phyloP scores from a whole-genome alignment of 2,329 filamentous ascomycete genomes.

The Paraphaeosphaeria sporulosa region DNA sequence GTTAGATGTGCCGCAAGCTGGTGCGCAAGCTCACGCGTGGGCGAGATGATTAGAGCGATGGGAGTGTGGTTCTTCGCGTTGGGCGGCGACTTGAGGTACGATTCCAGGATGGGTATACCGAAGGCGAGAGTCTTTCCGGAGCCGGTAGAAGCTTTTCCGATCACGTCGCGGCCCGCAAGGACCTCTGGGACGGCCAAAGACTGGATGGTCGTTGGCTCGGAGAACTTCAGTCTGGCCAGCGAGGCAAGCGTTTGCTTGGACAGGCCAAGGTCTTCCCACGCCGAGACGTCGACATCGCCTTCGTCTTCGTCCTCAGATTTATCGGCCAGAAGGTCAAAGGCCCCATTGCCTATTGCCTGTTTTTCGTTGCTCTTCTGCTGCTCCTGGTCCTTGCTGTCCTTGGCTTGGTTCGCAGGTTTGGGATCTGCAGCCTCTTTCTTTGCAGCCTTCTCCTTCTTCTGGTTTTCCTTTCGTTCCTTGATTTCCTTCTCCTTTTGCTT shows the following conservation, averaged over 20 bases:
- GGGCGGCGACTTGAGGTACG: constrained; percentile 67
- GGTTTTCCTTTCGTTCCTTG: constrained; percentile 8
- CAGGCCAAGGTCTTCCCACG: constrained; percentile 78
- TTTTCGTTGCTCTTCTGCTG: constrained; percentile 34
- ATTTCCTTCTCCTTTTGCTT: too few relatives aligned
- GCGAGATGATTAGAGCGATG: constrained; percentile 80
- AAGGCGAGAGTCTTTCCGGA: constrained; percentile 97
- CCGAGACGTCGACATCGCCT: constrained; percentile 73
- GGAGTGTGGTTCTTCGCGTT: constrained; percentile 50
- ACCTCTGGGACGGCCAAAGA: constrained; percentile 80
- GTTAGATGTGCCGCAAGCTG: constrained; percentile 86
- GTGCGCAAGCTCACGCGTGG: constrained; percentile 91
- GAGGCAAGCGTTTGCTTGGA: constrained; percentile 75
- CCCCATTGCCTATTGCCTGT: constrained; percentile 41
- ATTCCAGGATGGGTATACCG: constrained; percentile 89
- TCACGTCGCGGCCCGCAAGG: constrained; percentile 83
- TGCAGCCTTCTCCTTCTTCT: constrained; percentile 31
- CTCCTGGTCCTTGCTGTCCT: constrained; percentile 23
- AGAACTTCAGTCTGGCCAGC: constrained; percentile 80
- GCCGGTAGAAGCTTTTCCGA: constrained; percentile 95
- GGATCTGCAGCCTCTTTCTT: constrained; percentile 16
- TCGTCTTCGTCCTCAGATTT: constrained; percentile 59
- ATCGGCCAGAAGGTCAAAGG: constrained; percentile 64
- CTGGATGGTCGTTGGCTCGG: constrained; percentile 84
- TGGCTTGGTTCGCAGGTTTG: constrained; percentile 15